Evolutionary conservation across 1,284 basidiomycete species (phyloP), one percentile per base, ranked within the genome.

Genomic region (Omphalotus olearius): DNA sequence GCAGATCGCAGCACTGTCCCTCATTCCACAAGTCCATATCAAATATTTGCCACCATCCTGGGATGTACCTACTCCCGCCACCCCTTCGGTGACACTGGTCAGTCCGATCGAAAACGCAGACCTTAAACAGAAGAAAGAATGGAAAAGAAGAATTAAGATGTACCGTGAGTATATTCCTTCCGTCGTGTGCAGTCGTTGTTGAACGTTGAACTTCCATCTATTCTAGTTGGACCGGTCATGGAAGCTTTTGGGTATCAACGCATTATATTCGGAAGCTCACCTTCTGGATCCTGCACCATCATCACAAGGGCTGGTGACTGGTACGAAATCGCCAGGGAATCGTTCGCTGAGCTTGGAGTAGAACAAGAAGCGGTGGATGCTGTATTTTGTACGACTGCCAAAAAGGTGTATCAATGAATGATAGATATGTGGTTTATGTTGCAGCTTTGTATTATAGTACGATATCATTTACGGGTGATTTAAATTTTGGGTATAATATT

Each of bases 91-190:
- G 18, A 59, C 64, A 10, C 20, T 50, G 17, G 38, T 66, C 67
- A 25, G 55, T 62, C 52, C 51, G 20, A 20, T 58, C 36, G 67
- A 69, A 36, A 60, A 65, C n/a, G 61, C 67, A 23, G 80, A 79
- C 35, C 67, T 67, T 39, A 77, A 79, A 61, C 76, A 82, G 59
- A 75, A 73, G 64, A 81, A 74, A 64, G 91, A 90, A 66, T 88
- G 80, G 84, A 90, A 88, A 67, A 75, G 85, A 46, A 78, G 90
- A 45, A 79, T 93, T 65, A 92, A 91, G 75, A 90, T 93, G 81
- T 95, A 91, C 69, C 72, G 91, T 94, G 65, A 69, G 91, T 86
- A 28, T 42, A 40, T 42, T 23, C 55, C 28, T 23, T 47, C 26
- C 13, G 45, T 48, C 26, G 43, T 43, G 26, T 57, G 37, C 51